These are phyloP conservation scores for Paraglomus brasilianum DNA, from an alignment of 192 early-diverging fungal genomes.

Conservation along the genomic window DNA sequence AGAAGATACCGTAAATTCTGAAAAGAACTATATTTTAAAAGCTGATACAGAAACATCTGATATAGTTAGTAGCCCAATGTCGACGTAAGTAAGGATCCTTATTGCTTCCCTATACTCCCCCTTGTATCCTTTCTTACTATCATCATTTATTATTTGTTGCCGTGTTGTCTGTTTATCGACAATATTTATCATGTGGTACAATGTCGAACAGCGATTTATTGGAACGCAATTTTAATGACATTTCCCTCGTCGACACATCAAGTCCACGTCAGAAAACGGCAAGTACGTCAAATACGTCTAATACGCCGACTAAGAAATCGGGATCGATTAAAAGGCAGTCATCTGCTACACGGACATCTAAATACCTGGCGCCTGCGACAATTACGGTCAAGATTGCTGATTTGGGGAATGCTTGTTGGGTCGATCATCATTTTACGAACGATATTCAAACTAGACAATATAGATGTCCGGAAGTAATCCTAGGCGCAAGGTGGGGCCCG, in stretches of 20 bases:
- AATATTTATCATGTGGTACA: too few relatives aligned
- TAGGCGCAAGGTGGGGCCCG: constrained; percentile 82
- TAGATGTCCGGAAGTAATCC: constrained; percentile 91
- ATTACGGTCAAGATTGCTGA: constrained; percentile 93
- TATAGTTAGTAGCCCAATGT: constrained; percentile 4
- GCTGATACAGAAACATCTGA: neutral
- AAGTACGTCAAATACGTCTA: constrained; percentile 8
- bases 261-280: constrained; percentile 15
- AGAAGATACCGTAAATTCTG: neutral
- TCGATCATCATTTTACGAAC: constrained; percentile 90
- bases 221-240: constrained; percentile 65
- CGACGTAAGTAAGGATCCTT: constrained; percentile 12
- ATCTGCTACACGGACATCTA: constrained; percentile 10
- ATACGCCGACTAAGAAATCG: neutral
- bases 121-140: neutral
- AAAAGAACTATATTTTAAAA: neutral
- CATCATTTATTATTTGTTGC: neutral
- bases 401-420: constrained; percentile 96
- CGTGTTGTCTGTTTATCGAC: too few relatives aligned
- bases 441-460: constrained; percentile 99
- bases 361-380: constrained; percentile 18
- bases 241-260: constrained; percentile 55
- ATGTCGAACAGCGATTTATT: constrained; percentile 45
- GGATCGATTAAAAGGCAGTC: neutral
- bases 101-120: neutral